These are phyloP conservation scores for Phytophthora citricola DNA, from an alignment of 352 stramenopile species.

Conservation along the genomic window DNA sequence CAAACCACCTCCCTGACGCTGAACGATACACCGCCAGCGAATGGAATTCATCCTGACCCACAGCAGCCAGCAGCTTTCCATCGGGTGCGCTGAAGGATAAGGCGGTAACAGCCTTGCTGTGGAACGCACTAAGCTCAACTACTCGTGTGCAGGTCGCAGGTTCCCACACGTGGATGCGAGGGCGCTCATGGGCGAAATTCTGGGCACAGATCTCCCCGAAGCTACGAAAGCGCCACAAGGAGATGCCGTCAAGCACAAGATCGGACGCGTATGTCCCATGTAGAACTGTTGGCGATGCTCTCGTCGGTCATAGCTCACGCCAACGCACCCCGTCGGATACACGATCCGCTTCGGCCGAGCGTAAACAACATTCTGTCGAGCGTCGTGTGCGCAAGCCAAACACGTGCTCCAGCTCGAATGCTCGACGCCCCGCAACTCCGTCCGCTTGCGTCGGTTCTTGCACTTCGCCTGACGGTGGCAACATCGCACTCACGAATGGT, in stretches of 20 bases:
- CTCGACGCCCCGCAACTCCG: constrained; percentile 36
- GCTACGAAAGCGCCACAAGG: constrained; percentile 66
- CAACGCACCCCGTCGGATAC: constrained; percentile 65
- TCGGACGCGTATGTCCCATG: constrained; percentile 55
- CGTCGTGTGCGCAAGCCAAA: constrained; percentile 73
- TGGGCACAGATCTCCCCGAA: constrained; percentile 74
- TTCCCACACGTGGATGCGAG: constrained; percentile 82
- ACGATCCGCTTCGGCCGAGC: constrained; percentile 72
- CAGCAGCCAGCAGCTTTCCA: constrained; percentile 56
- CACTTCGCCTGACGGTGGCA: constrained; percentile 50
- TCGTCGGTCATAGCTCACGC: constrained; percentile 76
- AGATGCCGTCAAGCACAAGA: constrained; percentile 57
- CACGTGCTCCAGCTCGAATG: constrained; percentile 71
- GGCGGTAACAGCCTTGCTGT: constrained; percentile 72
- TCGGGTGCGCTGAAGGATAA: constrained; percentile 58
- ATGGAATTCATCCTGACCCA: constrained; percentile 82
- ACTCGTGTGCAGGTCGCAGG: constrained; percentile 60
- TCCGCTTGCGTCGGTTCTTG: constrained; percentile 50
- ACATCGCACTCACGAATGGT: constrained; percentile 69
- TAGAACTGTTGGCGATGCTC: constrained; percentile 79
- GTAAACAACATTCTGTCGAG: constrained; percentile 68
- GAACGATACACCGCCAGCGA: constrained; percentile 77
- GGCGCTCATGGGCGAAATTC: constrained; percentile 57
- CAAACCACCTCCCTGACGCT: constrained; percentile 62
- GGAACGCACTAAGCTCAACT: constrained; percentile 63